Evolutionary conservation across 345 rosid species (phyloP), one percentile per base, ranked within the genome.

Genomic region (Heritiera fomes): DNA sequence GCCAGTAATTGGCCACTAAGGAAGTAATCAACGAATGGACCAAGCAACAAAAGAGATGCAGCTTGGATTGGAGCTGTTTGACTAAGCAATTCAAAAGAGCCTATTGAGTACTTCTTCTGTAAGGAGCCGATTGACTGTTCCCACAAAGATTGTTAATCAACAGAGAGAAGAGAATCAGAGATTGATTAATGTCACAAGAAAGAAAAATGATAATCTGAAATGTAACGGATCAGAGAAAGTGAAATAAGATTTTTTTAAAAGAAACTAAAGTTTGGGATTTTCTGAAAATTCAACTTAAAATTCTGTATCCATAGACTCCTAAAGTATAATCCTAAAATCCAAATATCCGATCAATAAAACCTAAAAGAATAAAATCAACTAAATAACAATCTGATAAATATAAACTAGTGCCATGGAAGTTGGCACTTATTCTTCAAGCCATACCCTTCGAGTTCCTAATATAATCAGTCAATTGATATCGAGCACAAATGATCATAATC

Each of bases 51-150:
- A 62, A 85, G 85, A 20, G 87, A 85, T 40, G 78, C 1, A 11
- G 87, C 87, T 85, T 85, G 87, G 40, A 85, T 85, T 60, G 87
- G 87, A 71, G 87, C 87, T 71, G 87, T 85, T 77, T 85, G 83
- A 53, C 87, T 85, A 28, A 85, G 78, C 77, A 85, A 80, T 45
- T 85, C 87, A 67, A 85, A 85, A 59, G 87, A 85, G 77, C 87
- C 87, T 70, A 85, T 78, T 0, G 84, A 82, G 77, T 82, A 85
- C 73, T 85, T 85, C 84, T 80, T 85, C 79, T 85, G 87, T 67
- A 85, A 75, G 69, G 87, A 83, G 3, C 87, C 87, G 20, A 85
- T 83, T 41, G 85, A 58, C 87, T 85, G 87, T 78, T 62, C 68
- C 78, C 43, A 47, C 14, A 68, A 75, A 17, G 12, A 80, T 46